Conservation (phyloP, 352 stramenopile species). For the Chloridella minuta region DNA sequence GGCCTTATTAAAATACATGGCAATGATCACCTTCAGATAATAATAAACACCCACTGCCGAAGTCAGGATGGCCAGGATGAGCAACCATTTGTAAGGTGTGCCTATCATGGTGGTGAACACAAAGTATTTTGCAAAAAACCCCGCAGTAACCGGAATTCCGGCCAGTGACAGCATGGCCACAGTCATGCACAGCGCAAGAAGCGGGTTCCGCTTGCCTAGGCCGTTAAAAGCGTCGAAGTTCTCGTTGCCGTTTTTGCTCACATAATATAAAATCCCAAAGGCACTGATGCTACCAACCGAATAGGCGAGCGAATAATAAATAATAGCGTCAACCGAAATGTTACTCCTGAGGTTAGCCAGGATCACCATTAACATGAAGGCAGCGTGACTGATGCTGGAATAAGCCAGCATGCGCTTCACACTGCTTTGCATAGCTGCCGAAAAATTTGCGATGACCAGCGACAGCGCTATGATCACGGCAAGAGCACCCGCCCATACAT, state of each 20-base stretch:
- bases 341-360: conserved; percentile 9
- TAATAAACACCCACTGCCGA: background rate
- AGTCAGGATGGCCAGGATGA: conserved; percentile 3
- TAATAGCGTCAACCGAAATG: conserved; percentile 12
- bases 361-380: conserved; percentile 22
- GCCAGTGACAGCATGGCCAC: conserved; percentile 5
- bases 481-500: background rate
- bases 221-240: conserved; percentile 13
- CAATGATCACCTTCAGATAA: conserved; percentile 12
- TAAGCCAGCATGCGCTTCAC: conserved; percentile 7
- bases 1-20: conserved; percentile 10
- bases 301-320: conserved; percentile 16
- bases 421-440: background rate
- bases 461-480: background rate
- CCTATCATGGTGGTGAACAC: background rate
- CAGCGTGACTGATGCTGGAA: conserved; percentile 21
- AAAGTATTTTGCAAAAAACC: conserved; percentile 15
- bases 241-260: conserved; percentile 14
- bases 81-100: background rate
- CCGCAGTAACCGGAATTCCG: conserved; percentile 2
- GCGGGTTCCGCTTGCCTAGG: background rate
- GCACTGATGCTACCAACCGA: conserved; percentile 8
- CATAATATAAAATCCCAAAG: background rate
- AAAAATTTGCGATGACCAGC: background rate
- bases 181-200: conserved; percentile 2